Evolutionary conservation across 208 protist species (phyloP), one percentile per base, ranked within the genome.

Genomic region (Borovskyia barvae): DNA sequence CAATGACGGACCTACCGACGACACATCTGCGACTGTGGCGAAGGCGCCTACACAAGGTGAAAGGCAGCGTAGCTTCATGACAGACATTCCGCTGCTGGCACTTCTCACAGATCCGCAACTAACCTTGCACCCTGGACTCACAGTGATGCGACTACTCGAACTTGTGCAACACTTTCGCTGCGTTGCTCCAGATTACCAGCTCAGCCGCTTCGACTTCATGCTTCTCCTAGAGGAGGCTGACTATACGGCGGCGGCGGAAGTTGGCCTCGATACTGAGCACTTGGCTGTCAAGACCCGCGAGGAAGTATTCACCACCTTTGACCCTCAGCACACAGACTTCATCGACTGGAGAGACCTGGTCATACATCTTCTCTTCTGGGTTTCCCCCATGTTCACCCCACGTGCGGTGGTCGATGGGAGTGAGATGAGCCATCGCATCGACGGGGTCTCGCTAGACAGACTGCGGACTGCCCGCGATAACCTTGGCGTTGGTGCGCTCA

Each of bases 331-430:
- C 20, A 75, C 56, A 25, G 90, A 83, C 28, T 55, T 87, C 14
- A 77, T 93, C 24, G 90, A 95, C 66, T 95, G 90, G 90, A 64
- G 90, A 2, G 86, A 93, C 54, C 64, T 92, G 41, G 61, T 93
- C 12, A 57, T 93, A 39, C 90, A 95, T 52, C 63, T 95, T 20
- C 72, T 95, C 5, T 78, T 95, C 19, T 95, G 87, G 85, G 91
- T 85, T 47, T 62, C 63, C 0, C 70, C 85, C 33, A 30, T 55
- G 5, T 29, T 24, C 12, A 37, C 36, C 24, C 39, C 51, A 12
- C 26, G 60, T 5, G 33, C 49, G 4, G 35, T 36, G 17, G 20
- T 42, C 15, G 22, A 28, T 15, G 20, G 47, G 36, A 49, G 53
- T 15, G 42, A n/a, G 9, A 8, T 60, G 41, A 72, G 49, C 54